Conservation (phyloP, 441 rosid species). For the Capsella rubella region DNA sequence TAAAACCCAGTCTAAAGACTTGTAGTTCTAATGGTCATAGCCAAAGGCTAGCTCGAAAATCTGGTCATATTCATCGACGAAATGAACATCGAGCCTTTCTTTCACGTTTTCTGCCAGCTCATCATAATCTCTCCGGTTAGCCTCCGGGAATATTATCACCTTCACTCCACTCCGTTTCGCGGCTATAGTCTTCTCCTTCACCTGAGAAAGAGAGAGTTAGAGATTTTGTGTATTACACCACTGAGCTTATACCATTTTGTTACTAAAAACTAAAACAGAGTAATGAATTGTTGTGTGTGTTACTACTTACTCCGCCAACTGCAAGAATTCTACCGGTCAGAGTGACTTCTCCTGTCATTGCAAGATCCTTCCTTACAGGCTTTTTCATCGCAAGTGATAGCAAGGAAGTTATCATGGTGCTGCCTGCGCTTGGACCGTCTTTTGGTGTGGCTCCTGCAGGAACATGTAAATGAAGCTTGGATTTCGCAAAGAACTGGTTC, state of each 20-base stretch:
- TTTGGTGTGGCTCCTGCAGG: constrained; percentile 95
- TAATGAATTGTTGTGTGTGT: not conserved
- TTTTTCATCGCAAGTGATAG: constrained; percentile 86
- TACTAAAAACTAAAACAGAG: not conserved
- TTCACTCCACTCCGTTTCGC: constrained; percentile 82
- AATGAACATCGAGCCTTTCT: constrained; percentile 89
- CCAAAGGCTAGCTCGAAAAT: constrained; percentile 66
- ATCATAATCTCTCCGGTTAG: constrained; percentile 76
- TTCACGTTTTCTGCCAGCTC: constrained; percentile 78
- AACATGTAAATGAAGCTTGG: constrained; percentile 94
- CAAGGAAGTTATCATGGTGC: constrained; percentile 94
- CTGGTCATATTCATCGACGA: constrained; percentile 69
- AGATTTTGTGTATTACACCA: not conserved
- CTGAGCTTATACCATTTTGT: not conserved
- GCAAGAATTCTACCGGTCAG: constrained; percentile 89
- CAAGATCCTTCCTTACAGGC: constrained; percentile 78
- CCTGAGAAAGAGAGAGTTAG: constrained; percentile 49
- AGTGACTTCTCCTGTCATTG: constrained; percentile 97
- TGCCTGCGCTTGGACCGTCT: constrained; percentile 98
- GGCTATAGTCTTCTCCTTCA: constrained; percentile 92
- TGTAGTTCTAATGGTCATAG: constrained; percentile 33
- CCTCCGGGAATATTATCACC: constrained; percentile 79
- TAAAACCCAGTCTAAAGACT: not conserved
- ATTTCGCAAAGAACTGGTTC: constrained; percentile 68
- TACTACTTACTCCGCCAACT: constrained; percentile 83